Evolutionary conservation across 2,329 filamentous ascomycete genomes (phyloP), one percentile per base, ranked within the genome.

Genomic region (Bipolaris cookei): DNA sequence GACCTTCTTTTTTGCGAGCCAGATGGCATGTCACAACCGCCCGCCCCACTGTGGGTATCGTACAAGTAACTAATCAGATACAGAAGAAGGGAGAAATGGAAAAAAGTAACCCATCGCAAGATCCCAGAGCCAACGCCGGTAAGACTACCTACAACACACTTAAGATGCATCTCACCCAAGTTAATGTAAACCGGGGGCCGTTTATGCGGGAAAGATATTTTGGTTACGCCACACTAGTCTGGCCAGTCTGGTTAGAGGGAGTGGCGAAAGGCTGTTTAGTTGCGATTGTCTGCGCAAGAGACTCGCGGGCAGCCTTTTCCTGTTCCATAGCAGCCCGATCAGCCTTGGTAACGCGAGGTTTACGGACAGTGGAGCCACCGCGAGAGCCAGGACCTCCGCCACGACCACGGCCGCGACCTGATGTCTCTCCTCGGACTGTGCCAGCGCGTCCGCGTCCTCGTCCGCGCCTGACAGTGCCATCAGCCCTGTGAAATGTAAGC

Each of bases 311-410:
- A 6, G 88, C 82, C 79, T 95, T 95, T 75, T 96, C 91, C 42
- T 86, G 85, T 69, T 96, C 91, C 77, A 91, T 87, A 70, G 89
- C 86, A 59, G 90, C 89, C 68, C 91, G 90, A 72, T 94, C 90
- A 35, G 90, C 89, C 75, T 97, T 97, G 37, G 90, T 95, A 65
- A 92, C 88, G 39, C 93, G 88, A 49, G 92, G 91, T 76, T 96
- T 96, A 65, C 92, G 84, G 18, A 89, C 86, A 0, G 89, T 88
- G 10, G 85, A 83, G 42, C 90, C 90, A 49, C 90, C 90, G 39
- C 91, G 85, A 34, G 90, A 91, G n/a, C 89, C 89, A 8, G 89
- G 87, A 44, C 84, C 84, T 49, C 79, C 78, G 16, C 81, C 80
- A 45, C 78, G 79, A 21, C 82, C 83, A 56, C 82, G 75, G 30